Conservation (phyloP, 2,329 filamentous ascomycete species). For the Aspergillus sp. region DNA sequence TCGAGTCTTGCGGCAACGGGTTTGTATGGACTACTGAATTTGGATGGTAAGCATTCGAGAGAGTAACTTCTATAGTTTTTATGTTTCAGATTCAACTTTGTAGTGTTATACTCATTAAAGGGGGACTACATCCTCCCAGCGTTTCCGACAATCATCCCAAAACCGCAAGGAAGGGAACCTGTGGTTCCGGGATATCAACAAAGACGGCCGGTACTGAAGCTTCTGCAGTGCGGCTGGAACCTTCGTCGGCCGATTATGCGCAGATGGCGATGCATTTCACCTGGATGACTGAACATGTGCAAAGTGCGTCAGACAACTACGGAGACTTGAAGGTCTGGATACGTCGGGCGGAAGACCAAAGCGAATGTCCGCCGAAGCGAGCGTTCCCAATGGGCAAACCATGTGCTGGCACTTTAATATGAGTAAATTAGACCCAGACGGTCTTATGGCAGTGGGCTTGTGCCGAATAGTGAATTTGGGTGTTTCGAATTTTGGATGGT, state of each 20-base stretch:
- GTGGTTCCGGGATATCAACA: slow-evolving; percentile 7
- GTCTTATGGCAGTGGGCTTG: background rate
- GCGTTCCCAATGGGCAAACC: background rate
- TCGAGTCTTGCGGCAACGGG: too few species aligned
- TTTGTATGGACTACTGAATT: too few species aligned
- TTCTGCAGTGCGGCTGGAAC: background rate
- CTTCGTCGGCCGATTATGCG: background rate
- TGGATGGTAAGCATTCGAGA: too few species aligned
- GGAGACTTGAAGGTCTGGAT: background rate
- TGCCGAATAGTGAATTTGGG: background rate
- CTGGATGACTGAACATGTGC: background rate
- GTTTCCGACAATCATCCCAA: background rate
- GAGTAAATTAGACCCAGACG: background rate
- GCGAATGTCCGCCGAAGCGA: background rate
- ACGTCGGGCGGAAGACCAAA: background rate
- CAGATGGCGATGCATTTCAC: background rate
- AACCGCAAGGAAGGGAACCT: background rate
- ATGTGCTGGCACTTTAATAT: background rate
- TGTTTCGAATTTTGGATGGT: slow-evolving; percentile 6
- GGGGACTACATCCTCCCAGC: background rate
- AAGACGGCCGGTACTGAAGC: background rate
- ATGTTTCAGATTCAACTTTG: too few species aligned
- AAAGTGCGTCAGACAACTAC: background rate
- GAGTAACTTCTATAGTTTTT: too few species aligned
- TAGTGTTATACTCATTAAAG: too few species aligned